Evolutionary conservation across 2,329 filamentous ascomycete species (phyloP).

Genomic region (Purpureocillium takamizusanense): DNA sequence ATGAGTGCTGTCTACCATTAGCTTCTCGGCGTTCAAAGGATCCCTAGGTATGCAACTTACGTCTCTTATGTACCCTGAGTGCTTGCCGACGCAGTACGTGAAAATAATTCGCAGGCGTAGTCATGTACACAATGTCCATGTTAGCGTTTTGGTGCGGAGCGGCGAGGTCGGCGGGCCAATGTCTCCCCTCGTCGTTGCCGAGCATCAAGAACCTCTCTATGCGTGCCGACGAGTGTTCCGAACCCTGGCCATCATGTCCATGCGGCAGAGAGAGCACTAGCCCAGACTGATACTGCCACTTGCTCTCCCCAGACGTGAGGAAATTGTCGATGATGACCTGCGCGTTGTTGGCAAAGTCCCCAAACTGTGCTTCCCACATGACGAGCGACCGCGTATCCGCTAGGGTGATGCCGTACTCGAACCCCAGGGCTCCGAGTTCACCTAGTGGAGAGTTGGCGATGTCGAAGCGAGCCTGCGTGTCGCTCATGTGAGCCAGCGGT

Average conservation of each 20-base stretch:
- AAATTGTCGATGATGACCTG: constrained; percentile 99
- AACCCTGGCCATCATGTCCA: constrained; percentile 96
- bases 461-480: constrained; percentile 90
- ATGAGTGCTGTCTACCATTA: constrained; percentile 56
- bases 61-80: constrained; percentile 98
- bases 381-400: constrained; percentile 94
- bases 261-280: constrained; percentile 94
- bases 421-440: constrained; percentile 69
- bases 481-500: constrained; percentile 76
- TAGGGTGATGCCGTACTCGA: constrained; percentile 96
- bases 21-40: background rate
- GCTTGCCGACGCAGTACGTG: constrained; percentile 94
- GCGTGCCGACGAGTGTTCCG: constrained; percentile 94
- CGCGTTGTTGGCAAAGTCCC: constrained; percentile 98
- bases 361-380: constrained; percentile 99
- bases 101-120: constrained; percentile 92
- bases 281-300: constrained; percentile 97
- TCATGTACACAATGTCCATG: constrained; percentile 97
- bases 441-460: constrained; percentile 89
- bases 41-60: constrained; percentile 43
- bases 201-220: constrained; percentile 96
- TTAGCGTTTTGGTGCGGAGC: constrained; percentile 98
- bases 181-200: constrained; percentile 91
- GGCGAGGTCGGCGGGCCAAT: constrained; percentile 82
- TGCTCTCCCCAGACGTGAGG: constrained; percentile 91